Evolutionary conservation across 352 stramenopile species (phyloP), one percentile per base, ranked within the genome.

Genomic region (Peronospora destructor): DNA sequence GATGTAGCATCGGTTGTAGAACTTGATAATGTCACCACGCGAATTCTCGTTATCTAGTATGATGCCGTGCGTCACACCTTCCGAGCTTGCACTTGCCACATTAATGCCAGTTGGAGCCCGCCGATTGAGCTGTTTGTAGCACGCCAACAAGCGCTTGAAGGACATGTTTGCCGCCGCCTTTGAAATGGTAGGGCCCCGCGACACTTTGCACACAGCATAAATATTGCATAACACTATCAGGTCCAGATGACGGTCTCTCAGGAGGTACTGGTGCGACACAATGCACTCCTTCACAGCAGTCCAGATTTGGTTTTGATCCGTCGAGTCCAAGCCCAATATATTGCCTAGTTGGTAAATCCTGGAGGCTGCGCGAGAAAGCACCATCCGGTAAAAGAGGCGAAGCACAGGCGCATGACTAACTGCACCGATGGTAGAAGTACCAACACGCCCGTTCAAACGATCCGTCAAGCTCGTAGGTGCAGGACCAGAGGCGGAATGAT

Each of bases 21-120:
- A 94, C 64, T 90, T 91, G 64, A 94, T 91, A 49, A 94, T 87
- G 45, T 94, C 80, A 26, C 83, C 83, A n/a, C 66, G 66, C 5
- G 66, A 68, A 33, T 77, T 62, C 14, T 66, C 41, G 32, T 69
- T 58, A 29, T 91, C 78, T 6, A 92, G 56, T 43, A 83, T 81
- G 50, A 93, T 89, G 21, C 76, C 73, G n/a, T 81, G 70, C 9
- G 87, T 88, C n/a, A 89, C 61, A 28, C 84, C 75, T 42, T 83
- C 72, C 12, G 50, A 32, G 36, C 43, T 55, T 17, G 41, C 52
- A 45, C 43, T 45, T 37, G 41, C 21, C 4, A 34, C 14, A 25
- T 49, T 55, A 2, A 47, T 45, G n/a, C 61, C 49, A 34, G 37
- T 55, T 4, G 45, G 46, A 34, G 53, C 58, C 33, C 80, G 72